A percentile compares a stretch with the other conserved stretches of the same genome.
phyloP scores from a whole-genome alignment of 208 protist genomes.

The Leishmania arabica region DNA sequence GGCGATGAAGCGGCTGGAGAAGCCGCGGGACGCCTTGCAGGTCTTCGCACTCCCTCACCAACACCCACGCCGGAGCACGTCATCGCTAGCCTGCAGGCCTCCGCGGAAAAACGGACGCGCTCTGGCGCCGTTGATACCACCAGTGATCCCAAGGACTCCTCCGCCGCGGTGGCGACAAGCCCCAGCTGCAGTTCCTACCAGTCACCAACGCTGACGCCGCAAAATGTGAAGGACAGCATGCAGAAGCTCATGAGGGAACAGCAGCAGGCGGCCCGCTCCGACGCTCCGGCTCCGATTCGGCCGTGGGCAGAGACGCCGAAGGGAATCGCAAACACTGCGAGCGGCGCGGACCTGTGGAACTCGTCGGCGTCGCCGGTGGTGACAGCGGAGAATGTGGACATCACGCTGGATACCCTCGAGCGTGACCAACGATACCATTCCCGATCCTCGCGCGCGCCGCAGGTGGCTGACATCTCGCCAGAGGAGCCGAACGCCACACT shows the following conservation, averaged over 20 bases:
- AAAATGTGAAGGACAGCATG: constrained; percentile 49
- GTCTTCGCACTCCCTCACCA: constrained; percentile 28
- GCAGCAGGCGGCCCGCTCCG: constrained; percentile 26
- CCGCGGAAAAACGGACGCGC: constrained; percentile 36
- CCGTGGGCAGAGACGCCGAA: constrained; percentile 18
- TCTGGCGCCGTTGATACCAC: constrained; percentile 13
- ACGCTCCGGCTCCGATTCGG: constrained; percentile 24
- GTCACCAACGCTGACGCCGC: constrained; percentile 37
- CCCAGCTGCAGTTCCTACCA: constrained; percentile 9
- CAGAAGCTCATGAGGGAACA: constrained; percentile 19
- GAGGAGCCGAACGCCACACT: background rate
- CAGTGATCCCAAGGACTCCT: background rate
- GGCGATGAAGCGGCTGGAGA: background rate
- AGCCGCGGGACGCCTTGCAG: background rate
- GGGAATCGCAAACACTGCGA: background rate
- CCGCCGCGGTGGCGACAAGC: background rate
- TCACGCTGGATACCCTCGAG: constrained; percentile 14
- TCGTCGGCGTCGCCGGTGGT: constrained; percentile 25
- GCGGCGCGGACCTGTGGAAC: background rate
- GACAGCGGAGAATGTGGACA: constrained; percentile 23
- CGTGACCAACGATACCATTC: constrained; percentile 17
- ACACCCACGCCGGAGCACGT: constrained; percentile 36
- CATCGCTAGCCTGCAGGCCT: constrained; percentile 39
- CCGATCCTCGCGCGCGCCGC: constrained; percentile 14
- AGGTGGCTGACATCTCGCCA: background rate